A percentile compares a stretch with the other conserved stretches of the same genome.
These are phyloP conservation scores for Cordyceps pruinosa DNA, from an alignment of 2,329 filamentous ascomycete genomes.

Conservation along the genomic window DNA sequence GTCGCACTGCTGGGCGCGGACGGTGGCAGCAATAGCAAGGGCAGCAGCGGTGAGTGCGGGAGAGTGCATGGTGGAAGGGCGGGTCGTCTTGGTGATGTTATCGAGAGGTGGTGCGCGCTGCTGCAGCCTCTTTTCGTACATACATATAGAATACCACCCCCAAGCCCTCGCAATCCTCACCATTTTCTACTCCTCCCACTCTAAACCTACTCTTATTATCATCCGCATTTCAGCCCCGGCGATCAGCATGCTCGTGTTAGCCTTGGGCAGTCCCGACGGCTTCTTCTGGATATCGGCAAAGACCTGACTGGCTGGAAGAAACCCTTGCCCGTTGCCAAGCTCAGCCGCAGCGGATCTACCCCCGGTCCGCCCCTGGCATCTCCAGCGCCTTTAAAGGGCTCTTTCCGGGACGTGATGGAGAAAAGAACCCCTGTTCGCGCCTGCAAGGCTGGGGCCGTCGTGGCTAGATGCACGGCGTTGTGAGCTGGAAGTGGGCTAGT, in stretches of 20 bases:
- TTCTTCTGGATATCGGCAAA: neutral
- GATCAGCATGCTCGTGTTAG: neutral
- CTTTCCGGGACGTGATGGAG: neutral
- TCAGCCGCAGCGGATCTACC: neutral
- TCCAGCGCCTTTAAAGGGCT: neutral
- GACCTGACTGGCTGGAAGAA: neutral
- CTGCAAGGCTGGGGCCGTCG: neutral
- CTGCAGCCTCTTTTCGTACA: too few relatives aligned
- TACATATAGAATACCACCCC: neutral
- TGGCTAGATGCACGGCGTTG: too few relatives aligned
- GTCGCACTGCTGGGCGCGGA: neutral
- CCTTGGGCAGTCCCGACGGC: neutral
- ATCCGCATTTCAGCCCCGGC: neutral
- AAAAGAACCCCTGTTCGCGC: neutral
- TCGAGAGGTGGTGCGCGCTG: too few relatives aligned
- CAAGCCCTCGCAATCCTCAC: neutral
- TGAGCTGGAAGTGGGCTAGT: neutral
- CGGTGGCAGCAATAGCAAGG: neutral
- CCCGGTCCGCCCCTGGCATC: neutral
- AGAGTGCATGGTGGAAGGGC: neutral
- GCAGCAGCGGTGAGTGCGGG: too few relatives aligned
- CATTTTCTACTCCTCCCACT: neutral
- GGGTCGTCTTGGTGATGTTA: neutral
- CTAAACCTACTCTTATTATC: too few relatives aligned
- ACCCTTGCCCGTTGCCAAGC: neutral